Conservation (phyloP, 345 rosid genomes). For the Salix purpurea region DNA sequence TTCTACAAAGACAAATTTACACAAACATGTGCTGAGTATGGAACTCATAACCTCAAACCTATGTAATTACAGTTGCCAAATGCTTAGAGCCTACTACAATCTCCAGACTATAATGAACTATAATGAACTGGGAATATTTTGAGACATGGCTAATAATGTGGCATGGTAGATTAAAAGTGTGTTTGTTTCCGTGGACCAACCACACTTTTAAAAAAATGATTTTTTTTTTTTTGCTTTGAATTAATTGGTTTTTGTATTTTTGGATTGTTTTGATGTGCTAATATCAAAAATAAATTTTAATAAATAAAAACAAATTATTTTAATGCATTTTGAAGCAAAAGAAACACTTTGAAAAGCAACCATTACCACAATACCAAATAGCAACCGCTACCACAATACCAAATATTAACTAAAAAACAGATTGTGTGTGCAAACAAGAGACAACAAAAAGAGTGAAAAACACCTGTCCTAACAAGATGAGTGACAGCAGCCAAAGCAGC, state of each 20-base stretch:
- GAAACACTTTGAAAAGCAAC: too few species aligned
- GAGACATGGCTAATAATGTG: neutral
- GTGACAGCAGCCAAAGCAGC: conserved; percentile 88
- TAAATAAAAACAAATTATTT: too few species aligned
- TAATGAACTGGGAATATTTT: neutral
- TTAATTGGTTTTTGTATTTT: too few species aligned
- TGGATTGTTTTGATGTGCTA: too few species aligned
- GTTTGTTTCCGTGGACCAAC: too few species aligned
- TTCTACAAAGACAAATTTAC: neutral
- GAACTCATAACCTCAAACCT: neutral
- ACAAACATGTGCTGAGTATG: neutral
- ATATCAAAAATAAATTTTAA: too few species aligned
- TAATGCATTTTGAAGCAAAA: too few species aligned
- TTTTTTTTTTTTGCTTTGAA: too few species aligned
- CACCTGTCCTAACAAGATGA: conserved; percentile 70
- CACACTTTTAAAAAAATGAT: too few species aligned
- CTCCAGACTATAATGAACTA: neutral
- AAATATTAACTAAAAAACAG: neutral
- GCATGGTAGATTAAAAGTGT: neutral
- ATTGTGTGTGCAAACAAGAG: neutral
- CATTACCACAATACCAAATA: too few species aligned
- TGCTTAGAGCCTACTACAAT: neutral
- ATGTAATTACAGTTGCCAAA: neutral
- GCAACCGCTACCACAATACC: too few species aligned
- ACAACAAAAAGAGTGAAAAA: neutral